Evolutionary conservation across 73 alveolate species (phyloP).

Genomic region (Paramecium tetraurelia): DNA sequence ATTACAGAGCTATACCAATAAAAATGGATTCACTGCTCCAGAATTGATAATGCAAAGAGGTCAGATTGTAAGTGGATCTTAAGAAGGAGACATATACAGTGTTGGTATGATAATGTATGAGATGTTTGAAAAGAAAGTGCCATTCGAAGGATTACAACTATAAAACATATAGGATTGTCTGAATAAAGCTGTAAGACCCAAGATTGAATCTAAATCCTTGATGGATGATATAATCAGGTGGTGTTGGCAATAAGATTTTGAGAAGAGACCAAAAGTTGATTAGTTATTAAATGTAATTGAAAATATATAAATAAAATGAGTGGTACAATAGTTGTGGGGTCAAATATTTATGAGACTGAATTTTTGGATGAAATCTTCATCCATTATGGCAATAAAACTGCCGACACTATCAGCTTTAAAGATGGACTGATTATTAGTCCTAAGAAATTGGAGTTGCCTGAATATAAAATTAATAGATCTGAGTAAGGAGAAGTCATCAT

Average conservation of each 20-base stretch:
- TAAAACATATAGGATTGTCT: background rate
- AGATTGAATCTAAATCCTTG: background rate
- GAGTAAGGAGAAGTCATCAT: background rate
- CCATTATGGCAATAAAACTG: background rate
- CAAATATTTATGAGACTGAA: background rate
- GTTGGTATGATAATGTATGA: constrained; percentile 46
- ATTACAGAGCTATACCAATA: background rate
- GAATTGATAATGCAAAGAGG: background rate
- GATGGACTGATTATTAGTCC: background rate
- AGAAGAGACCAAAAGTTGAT: constrained; percentile 35
- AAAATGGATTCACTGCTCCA: constrained; percentile 29
- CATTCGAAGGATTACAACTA: background rate
- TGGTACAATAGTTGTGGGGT: constrained; percentile 35
- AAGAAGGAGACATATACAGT: constrained; percentile 13
- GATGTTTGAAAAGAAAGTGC: constrained; percentile 1
- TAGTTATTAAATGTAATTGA: constrained; percentile 11
- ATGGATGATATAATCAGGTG: background rate
- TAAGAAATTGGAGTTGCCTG: background rate
- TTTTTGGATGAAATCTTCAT: background rate
- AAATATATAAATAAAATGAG: constrained; percentile 9
- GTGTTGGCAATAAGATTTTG: constrained; percentile 26
- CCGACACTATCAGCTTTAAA: background rate
- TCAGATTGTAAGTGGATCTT: background rate
- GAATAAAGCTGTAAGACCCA: background rate
- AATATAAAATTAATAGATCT: background rate